phyloP scores from a whole-genome alignment of 352 stramenopile species.

The Pythium brachiatum region DNA sequence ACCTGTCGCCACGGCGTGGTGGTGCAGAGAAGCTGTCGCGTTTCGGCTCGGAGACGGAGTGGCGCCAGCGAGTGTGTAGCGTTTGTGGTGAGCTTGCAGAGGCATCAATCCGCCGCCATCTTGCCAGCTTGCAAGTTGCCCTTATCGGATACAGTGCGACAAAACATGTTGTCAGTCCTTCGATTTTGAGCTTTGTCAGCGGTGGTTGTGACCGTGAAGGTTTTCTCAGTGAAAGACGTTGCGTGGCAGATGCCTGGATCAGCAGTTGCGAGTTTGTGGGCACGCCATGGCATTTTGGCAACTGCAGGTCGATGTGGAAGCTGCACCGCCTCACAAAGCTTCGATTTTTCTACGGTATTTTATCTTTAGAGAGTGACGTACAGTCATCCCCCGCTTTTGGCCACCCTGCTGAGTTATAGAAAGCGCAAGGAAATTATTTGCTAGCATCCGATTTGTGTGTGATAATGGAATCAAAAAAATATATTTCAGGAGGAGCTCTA shows the following conservation, averaged over 20 bases:
- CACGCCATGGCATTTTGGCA: not conserved
- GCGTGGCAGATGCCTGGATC: not conserved
- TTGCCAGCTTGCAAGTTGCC: too few species aligned
- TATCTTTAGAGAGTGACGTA: not conserved
- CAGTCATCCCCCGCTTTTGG: too few species aligned
- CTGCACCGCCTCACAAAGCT: not conserved
- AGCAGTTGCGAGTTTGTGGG: conserved; percentile 1
- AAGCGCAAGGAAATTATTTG: too few species aligned
- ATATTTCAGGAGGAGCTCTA: too few species aligned
- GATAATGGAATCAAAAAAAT: too few species aligned
- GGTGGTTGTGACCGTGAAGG: not conserved
- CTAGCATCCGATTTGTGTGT: too few species aligned
- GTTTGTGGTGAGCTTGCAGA: not conserved
- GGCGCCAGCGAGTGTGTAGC: conserved; percentile 8
- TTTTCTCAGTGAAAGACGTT: too few species aligned
- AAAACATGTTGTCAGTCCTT: not conserved
- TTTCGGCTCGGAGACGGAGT: not conserved
- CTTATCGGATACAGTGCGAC: too few species aligned
- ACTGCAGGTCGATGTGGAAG: not conserved
- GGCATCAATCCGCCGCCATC: not conserved
- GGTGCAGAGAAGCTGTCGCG: not conserved
- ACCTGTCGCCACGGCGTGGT: not conserved
- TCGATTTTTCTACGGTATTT: conserved; percentile 1
- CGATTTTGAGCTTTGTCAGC: not conserved
- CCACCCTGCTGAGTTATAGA: too few species aligned